Evolutionary conservation across 2,329 filamentous ascomycete genomes (phyloP).

Genomic region (Aspergillus caelatus): DNA sequence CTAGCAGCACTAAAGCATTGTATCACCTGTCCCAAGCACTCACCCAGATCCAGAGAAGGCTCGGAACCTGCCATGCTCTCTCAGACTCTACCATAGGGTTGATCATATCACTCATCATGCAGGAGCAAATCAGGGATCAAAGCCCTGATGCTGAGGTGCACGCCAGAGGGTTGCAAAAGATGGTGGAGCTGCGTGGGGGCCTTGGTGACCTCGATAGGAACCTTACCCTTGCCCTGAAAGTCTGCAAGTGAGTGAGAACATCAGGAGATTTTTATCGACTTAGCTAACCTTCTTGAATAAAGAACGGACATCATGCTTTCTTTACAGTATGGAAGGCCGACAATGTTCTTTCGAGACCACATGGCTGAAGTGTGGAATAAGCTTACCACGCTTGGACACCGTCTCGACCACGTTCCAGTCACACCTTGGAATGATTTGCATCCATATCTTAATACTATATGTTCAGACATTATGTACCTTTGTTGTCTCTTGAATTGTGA

Average conservation of each 20-base stretch:
- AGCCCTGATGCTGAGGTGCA: no score
- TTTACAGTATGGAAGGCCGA: slow-evolving; percentile 8
- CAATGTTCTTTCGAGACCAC: slow-evolving; percentile 17
- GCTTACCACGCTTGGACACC: neutral
- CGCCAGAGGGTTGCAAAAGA: no score
- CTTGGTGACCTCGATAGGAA: slow-evolving; percentile 12
- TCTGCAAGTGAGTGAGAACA: slow-evolving; percentile 13
- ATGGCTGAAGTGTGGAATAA: slow-evolving; percentile 7
- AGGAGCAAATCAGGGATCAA: no score
- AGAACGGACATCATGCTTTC: slow-evolving; percentile 7
- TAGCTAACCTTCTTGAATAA: neutral
- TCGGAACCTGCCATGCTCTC: slow-evolving; percentile 11
- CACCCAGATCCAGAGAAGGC: slow-evolving; percentile 9
- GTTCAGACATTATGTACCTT: slow-evolving; percentile 6
- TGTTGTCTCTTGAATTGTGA: slow-evolving; percentile 5
- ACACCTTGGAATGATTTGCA: slow-evolving; percentile 1
- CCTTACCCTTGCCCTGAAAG: slow-evolving; percentile 9
- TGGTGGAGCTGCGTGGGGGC: no score
- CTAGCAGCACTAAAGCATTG: slow-evolving; percentile 8
- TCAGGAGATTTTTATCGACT: neutral
- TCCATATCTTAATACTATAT: slow-evolving; percentile 5
- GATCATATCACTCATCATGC: neutral
- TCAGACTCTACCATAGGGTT: slow-evolving; percentile 15
- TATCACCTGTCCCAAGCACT: slow-evolving; percentile 16
- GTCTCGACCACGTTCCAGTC: neutral